Evolutionary conservation across 2,329 filamentous ascomycete species (phyloP), one percentile per base, ranked within the genome.

Genomic region (Aspergillus sp.): DNA sequence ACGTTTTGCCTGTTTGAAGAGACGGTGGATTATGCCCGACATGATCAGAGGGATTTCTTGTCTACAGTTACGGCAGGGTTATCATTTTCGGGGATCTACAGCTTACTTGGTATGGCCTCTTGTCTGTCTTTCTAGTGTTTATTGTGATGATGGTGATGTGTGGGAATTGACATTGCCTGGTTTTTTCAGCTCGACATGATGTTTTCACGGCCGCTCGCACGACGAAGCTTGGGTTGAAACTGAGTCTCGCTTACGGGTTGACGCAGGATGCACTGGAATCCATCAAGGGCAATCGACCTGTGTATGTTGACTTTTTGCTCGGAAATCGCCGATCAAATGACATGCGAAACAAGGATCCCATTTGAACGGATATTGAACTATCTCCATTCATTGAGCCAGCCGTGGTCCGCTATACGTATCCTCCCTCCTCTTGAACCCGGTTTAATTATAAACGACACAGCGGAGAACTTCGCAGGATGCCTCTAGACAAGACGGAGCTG

Each of bases 61-160:
- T 91, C 85, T 53, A 94, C 87, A 1, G 80, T 88, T 4, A 76
- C 90, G 48, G 89, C 93, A 28, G 90, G 87, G 41, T 72, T 95
- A 64, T 85, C 86, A 0, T 84, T 93, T 33, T 88, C 90, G 0
- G 91, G 91, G 2, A 76, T 82, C 6, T 96, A 95, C 74, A 94
- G 89, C 63, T 72, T 89, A 48, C 85, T 86, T 80, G 86, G 88
- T 90, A 76, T 63, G 83, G 74, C 26, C 40, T 43, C 35, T 19
- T 39, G 48, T 42, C 19, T 19, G 19, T 19, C 19, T 19, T 19
- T 19, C 19, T 19, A 19, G 19, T 19, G 19, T 19, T 19, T 19
- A 19, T 19, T 19, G 19, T 2, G 19, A 19, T 19, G 19, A 19
- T 19, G 19, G 19, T 19, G 19, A 44, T 39, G 10, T 10, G 41